phyloP scores from a whole-genome alignment of 2,329 filamentous ascomycete genomes.

The Didymosphaeria variabile region DNA sequence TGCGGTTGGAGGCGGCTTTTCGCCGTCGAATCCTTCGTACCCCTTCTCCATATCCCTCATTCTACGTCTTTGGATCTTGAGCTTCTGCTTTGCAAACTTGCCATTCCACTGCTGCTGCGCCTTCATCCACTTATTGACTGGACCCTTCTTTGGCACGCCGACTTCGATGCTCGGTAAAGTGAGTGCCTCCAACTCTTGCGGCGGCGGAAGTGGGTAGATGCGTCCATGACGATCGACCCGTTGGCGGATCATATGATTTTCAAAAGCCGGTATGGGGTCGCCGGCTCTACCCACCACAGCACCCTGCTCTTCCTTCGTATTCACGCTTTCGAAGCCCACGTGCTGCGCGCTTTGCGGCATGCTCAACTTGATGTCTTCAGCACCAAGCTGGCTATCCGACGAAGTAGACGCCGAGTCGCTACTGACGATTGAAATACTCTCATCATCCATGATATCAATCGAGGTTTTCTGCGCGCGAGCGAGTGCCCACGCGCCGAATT shows the following conservation, averaged over 20 bases:
- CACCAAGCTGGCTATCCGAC: conserved; percentile 28
- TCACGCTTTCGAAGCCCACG: conserved; percentile 30
- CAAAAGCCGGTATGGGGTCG: conserved; percentile 81
- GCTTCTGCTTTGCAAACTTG: conserved; percentile 74
- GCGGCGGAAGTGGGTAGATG: conserved; percentile 72
- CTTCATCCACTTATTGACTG: conserved; percentile 83
- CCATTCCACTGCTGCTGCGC: conserved; percentile 77
- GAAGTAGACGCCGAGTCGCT: conserved; percentile 53
- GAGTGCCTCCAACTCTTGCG: conserved; percentile 72
- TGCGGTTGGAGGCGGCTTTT: conserved; percentile 83
- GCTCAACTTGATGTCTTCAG: conserved; percentile 34
- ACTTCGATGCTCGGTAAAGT: conserved; percentile 71
- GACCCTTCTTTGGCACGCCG: conserved; percentile 80
- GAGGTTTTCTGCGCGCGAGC: conserved; percentile 80
- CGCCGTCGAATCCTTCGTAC: conserved; percentile 74
- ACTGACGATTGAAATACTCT: conserved; percentile 78
- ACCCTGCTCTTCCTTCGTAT: conserved; percentile 22
- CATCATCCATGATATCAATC: conserved; percentile 84
- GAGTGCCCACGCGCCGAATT: conserved; percentile 92
- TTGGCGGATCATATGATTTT: conserved; percentile 91
- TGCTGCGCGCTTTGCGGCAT: conserved; percentile 28
- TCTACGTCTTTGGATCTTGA: conserved; percentile 76
- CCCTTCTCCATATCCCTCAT: conserved; percentile 76
- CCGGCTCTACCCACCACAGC: conserved; percentile 80
- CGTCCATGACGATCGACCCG: conserved; percentile 80